A percentile compares a stretch with the other conserved stretches of the same genome.
Evolutionary conservation across 495 filamentous ascomycete genomes (phyloP).

Genomic region (Aspergillus haitiensis): DNA sequence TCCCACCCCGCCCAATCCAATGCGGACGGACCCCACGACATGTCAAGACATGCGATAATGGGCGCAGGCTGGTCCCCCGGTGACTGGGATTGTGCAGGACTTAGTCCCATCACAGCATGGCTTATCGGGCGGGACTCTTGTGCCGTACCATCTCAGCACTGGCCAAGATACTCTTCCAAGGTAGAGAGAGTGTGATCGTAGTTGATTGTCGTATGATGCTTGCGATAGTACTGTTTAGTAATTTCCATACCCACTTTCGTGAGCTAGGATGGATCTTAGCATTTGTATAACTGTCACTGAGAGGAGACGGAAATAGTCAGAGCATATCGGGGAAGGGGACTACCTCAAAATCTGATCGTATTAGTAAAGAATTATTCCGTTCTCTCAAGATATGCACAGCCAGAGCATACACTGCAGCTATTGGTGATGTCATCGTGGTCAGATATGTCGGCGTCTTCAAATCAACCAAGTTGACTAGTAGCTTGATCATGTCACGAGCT

Average conservation of each 20-base stretch:
- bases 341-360: conserved; percentile 12
- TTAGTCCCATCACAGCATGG: background rate
- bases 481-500: conserved; percentile 8
- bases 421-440: background rate
- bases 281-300: background rate
- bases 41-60: background rate
- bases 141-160: background rate
- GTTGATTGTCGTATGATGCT: background rate
- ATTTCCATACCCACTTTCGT: conserved; percentile 9
- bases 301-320: background rate
- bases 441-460: background rate
- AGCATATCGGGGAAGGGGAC: background rate
- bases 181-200: background rate
- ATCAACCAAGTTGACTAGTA: conserved; percentile 3
- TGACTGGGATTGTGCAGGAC: background rate
- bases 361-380: background rate
- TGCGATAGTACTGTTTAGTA: background rate
- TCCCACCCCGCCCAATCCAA: conserved; percentile 13
- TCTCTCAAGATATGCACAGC: conserved; percentile 5
- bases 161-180: background rate
- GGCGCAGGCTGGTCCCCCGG: background rate
- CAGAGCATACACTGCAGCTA: conserved; percentile 3
- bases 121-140: background rate
- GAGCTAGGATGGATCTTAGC: background rate
- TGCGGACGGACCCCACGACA: conserved; percentile 3